Base-by-base conservation (phyloP, 2,329 filamentous ascomycete genomes). In the Cadophora sp. region DNA sequence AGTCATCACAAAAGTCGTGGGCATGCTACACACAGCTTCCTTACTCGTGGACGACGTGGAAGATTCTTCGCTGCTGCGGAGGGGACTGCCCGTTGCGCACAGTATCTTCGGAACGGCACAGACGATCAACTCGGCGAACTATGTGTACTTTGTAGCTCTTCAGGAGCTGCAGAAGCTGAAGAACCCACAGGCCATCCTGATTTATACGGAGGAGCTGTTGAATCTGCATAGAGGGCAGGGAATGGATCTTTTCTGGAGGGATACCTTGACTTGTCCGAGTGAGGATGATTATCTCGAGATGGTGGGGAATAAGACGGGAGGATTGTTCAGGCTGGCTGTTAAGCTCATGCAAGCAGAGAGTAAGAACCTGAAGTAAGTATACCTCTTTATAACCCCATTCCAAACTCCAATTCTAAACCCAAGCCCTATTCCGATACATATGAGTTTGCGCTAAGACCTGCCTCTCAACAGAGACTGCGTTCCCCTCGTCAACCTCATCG, bases 201-300 rank as follows among this genome's bases (percentile, higher is more conserved):
- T 94, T 64, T 97, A 91, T 75, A 90, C 90, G 18, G 92, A 96
- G 70, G 93, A 96, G 81, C 84, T 97, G 39, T 80, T 94, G 70
- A 94, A 96, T 77, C 86, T 97, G 59, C 93, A 97, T 79, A 84
- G 92, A 36, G 93, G 93, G 22, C 93, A 97, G 79, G 93, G 93
- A 71, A 94, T 96, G 91, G 94, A 97, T 74, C 85, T 97, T 45
- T 96, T 92, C 82, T 97, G 94, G 93, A 86, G 92, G 66, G 92
- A 96, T 80, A 93, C 89, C 30, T 82, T 96, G 67, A 94, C 90
- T 22, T 95, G 92, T 78, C 93, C 93, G 16, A 91, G 87, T 59
- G 93, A 96, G 79, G 91, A 94, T 72, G 93, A 96, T 80, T 97
- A 97, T 80, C 85, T 96, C n/a, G 91, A 96, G 78, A 96, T 97